A percentile compares a stretch with the other conserved stretches of the same genome.
These are phyloP conservation scores for Aspergillus ibericus DNA, from an alignment of 2,329 filamentous ascomycete species.

Conservation along the genomic window DNA sequence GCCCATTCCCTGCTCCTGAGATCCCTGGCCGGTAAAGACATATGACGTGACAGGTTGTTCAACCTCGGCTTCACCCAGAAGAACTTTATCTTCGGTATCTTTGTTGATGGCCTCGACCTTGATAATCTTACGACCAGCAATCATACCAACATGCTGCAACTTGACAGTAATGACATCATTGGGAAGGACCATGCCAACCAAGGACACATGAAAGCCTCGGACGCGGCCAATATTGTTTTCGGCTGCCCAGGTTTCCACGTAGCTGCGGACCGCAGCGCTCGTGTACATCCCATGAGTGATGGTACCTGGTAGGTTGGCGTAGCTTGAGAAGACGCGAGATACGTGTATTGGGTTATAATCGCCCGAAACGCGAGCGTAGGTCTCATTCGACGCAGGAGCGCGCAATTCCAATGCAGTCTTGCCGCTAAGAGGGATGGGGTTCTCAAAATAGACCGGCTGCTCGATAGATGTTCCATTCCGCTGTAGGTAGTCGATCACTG, in stretches of 20 bases:
- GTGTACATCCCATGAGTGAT: slow-evolving; percentile 99
- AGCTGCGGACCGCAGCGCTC: slow-evolving; percentile 88
- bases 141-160: slow-evolving; percentile 96
- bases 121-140: slow-evolving; percentile 97
- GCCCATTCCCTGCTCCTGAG: slow-evolving; percentile 98
- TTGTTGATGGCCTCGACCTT: slow-evolving; percentile 96
- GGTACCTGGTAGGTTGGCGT: slow-evolving; percentile 91
- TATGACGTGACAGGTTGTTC: slow-evolving; percentile 97
- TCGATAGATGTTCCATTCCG: slow-evolving; percentile 90
- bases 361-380: slow-evolving; percentile 93
- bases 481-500: slow-evolving; percentile 92
- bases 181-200: slow-evolving; percentile 98
- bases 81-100: slow-evolving; percentile 93
- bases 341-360: slow-evolving; percentile 99
- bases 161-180: slow-evolving; percentile 95
- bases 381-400: slow-evolving; percentile 94
- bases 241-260: slow-evolving; percentile 98
- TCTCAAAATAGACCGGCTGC: slow-evolving; percentile 95
- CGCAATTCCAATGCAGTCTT: slow-evolving; percentile 85
- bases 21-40: slow-evolving; percentile 97
- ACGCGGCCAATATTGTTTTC: slow-evolving; percentile 98
- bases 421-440: slow-evolving; percentile 90
- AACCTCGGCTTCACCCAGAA: slow-evolving; percentile 92
- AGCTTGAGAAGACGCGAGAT: slow-evolving; percentile 91
- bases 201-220: slow-evolving; percentile 91